Base-by-base conservation (phyloP, 768 basidiomycete genomes). In the Erythrobasidium yunnanense region DNA sequence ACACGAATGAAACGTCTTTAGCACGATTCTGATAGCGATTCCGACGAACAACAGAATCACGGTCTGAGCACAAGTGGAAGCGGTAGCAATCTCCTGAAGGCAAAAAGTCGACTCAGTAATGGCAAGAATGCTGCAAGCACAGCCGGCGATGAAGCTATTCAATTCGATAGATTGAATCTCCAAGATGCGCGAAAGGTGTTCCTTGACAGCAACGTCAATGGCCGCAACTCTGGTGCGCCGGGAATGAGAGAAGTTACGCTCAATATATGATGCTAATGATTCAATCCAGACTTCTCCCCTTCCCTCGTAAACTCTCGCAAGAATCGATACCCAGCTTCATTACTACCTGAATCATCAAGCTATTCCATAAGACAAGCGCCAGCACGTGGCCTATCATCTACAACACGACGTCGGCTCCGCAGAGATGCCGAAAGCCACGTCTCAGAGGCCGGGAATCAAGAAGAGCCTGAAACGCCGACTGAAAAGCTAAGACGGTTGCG, bases 271-370 rank as follows among this genome's bases (percentile, higher is more conserved):
- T n/a, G n/a, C n/a, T n/a, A n/a, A n/a, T n/a, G n/a, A n/a, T n/a
- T n/a, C n/a, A n/a, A n/a, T n/a, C n/a, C 86, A 87, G 88, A 88
- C 69, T 69, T 77, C 58, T 78, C 73, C 42, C 18, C 4, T 32
- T 57, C 6, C 13, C 55, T n/a, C 13, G 25, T 17, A 6, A 32
- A 17, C 34, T 35, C 33, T 5, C 2, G n/a, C 22, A 18, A 25
- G n/a, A 38, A 6, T 27, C 56, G 25, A 17, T 8, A 5, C 27
- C 3, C 38, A 17, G 4, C 4, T 22, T 58, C 56, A 2, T 38
- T 58, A 7, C 38, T 58, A 11, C 56, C 56, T 30, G 56, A 58
- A 13, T 35, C 56, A 27, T 46, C 56, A 4, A 58, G 38, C 35
- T 58, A 58, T 27, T 42, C 56, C 7, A 17, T 58, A 23, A 20